Evolutionary conservation across 768 basidiomycete genomes (phyloP), one percentile per base, ranked within the genome.

Genomic region (Podaxis rugospora): DNA sequence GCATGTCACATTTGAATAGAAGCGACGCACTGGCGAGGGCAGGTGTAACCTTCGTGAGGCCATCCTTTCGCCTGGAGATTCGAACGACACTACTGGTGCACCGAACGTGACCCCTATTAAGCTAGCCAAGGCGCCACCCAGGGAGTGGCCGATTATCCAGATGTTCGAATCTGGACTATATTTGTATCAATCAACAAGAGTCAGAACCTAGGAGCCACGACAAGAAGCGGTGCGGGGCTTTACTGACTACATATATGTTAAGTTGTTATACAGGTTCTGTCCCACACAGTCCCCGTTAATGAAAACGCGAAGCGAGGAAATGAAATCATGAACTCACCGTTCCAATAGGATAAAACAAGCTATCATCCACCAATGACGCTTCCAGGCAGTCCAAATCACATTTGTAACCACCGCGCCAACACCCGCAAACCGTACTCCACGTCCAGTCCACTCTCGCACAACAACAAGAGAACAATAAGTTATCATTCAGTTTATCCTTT

Each of bases 401-500:
- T 67, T 87, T 88, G 83, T 86, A 89, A 4, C 88, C 87, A 7
- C 87, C 82, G 55, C 82, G 78, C 72, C 90, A 89, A 71, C 96
- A 98, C 59, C 86, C 91, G 73, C 96, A 98, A 18, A 98, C 95
- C 0, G 92, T 84, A 50, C 89, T 86, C 96, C 96, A 98, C 16
- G 91, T 85, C 87, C 92, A 96, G 68, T 92, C 93, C 28, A 97
- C 83, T 16, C 85, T 77, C 0, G 96, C 96, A 72, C 96, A 98
- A 73, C 96, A 98, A 70, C 96, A 98, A 63, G 88, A 90, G 72
- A 96, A 96, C 61, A 98, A 74, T 5, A 97, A 72, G 66, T 95
- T 98, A 71, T 98, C 95, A 76, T 98, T 98, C 57, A 91, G 70
- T 74, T 90, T 95, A 78, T 98, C 96, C 69, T 94, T 96, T 76